Evolutionary conservation across 169 alveolate genomes (phyloP).

Genomic region (Plasmodium malariae): DNA sequence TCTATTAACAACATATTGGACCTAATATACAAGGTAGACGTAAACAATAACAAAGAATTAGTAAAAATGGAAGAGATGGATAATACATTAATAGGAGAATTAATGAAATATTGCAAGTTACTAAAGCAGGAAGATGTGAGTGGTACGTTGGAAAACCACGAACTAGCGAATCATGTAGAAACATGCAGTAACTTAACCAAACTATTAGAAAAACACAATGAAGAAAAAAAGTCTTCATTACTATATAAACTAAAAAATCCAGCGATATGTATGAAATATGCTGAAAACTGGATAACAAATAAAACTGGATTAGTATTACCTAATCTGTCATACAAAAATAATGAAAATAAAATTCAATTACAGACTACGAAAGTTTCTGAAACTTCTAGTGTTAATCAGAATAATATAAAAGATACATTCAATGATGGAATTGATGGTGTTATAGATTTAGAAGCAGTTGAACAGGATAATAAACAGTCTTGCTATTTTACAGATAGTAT

Average conservation of each 20-base stretch:
- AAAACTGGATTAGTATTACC: neutral
- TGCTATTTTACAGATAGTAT: neutral
- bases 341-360: neutral
- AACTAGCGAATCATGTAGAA: neutral
- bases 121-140: slow-evolving; percentile 1
- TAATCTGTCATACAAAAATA: neutral
- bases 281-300: slow-evolving; percentile 2
- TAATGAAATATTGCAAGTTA: neutral
- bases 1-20: neutral
- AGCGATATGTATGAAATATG: slow-evolving; percentile 21
- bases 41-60: neutral
- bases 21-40: neutral
- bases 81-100: neutral
- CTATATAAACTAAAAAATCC: neutral
- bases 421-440: neutral
- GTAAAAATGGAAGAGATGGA: neutral
- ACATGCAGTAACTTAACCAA: neutral
- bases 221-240: neutral
- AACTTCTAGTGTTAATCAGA: neutral
- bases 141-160: slow-evolving; percentile 10
- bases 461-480: neutral
- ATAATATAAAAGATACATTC: neutral
- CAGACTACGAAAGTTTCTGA: neutral
- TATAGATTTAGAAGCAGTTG: neutral
- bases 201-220: neutral